Base-by-base conservation (phyloP, 2,329 filamentous ascomycete species). In the Plenodomus biglobosus region DNA sequence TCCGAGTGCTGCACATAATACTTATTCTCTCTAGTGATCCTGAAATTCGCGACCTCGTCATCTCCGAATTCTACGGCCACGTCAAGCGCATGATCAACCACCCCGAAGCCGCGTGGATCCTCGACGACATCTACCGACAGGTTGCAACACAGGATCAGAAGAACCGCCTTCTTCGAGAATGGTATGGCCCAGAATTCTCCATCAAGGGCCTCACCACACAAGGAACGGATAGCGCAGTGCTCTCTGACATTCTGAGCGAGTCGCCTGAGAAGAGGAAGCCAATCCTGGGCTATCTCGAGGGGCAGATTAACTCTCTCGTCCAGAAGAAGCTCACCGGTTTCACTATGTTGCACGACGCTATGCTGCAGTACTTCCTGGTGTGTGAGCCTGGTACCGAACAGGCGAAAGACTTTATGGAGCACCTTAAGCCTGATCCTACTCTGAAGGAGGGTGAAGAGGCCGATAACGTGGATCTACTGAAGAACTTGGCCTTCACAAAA, bases 311-410 rank as follows among this genome's bases (percentile, higher is more conserved):
- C 73, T 85, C 87, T 53, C 82, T 99, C 36, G 82, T 97, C 40
- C 92, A 99, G 75, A 99, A 99, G 82, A 94, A 94, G 75, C 86
- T 94, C 75, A 95, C 90, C 1, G 92, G 90, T 8, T 97, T 99
- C 75, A 97, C 92, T 2, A 95, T 99, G 82, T 83, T 99, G 17
- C 95, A 99, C 73, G 94, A 97, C 65, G 94, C 94, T 41, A 96
- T 99, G 92, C 79, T 96, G 50, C 92, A 99, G 70, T 99, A 96
- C 74, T 96, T 92, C 74, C 76, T 90, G 44, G 92, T 88, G 63
- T 84, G 86, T 39, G 86, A 87, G 56, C 78, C 83, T 3, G 91
- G 87, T 3, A 89, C 85, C 38, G 85, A 89, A 48, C 92, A 97
- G 70, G 85, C 90, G 36, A 88, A 80, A 24, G 91, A 95, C 62